Base-by-base conservation (phyloP, 176 grass and related monocot genomes). In the Puya raimondii region DNA sequence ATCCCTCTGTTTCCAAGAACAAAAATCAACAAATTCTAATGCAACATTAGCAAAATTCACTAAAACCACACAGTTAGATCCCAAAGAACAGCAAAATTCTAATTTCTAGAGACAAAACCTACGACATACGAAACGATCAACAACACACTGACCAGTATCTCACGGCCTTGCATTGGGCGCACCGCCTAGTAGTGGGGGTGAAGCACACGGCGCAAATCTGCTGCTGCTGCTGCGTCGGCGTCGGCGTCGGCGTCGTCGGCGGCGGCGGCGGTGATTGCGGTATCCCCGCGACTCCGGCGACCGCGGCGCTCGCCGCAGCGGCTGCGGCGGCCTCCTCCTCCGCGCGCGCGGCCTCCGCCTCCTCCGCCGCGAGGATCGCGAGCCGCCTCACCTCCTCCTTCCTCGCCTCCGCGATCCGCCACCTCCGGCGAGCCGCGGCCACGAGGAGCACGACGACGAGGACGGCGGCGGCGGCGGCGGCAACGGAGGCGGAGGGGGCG, bases 371-470 rank as follows among this genome's bases (percentile, higher is more conserved):
- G 17, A 77, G 74, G 11, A 49, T 13, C 75, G 65, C 75, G 21
- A 77, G 75, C 12, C 75, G 66, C 75, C 68, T 63, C 51, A 77
- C 75, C 66, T 63, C 75, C 53, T 56, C 53, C 75, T 47, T 53
- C 75, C 75, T 58, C 20, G 20, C 66, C 65, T 3, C 51, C n/a
- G 75, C 65, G 51, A 47, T 33, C 75, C 66, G 23, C 75, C 75
- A 77, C 65, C 53, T 68, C 53, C 75, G 53, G 29, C 42, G 66
- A 9, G 21, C 42, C 12, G 50, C 18, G 27, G 59, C 64, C 0
- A 21, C 53, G 14, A 69, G 29, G 65, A 77, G 65, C 6, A 65
- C 53, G 20, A 51, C 51, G 21, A 77, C 65, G 27, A 63, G 2
- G 68, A 51, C 12, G 49, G 17, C 67, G 17, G 47, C 67, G 27